Base-by-base conservation (phyloP, 202 grass and related monocot species). In the Musa balbisiana region DNA sequence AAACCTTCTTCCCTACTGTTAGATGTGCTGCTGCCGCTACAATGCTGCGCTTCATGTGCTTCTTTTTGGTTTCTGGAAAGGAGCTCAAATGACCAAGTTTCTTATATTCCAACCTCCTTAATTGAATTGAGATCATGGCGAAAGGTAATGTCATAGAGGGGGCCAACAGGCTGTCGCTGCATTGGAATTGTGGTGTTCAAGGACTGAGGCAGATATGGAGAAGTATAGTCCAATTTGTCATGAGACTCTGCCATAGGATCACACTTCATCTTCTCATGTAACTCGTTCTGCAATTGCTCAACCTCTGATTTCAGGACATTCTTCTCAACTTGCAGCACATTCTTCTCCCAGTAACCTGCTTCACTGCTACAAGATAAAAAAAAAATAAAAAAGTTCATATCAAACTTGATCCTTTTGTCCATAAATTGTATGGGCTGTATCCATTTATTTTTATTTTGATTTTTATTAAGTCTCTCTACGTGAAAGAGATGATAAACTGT, bases 321-420 rank as follows among this genome's bases (percentile, higher is more conserved):
- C 55, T 73, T 80, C 49, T 80, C 69, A 64, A 73, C 78, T 73
- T 70, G 69, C 19, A 80, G 69, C 55, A 73, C 78, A 51, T 73
- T 70, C 58, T 62, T 80, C 55, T 80, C 78, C 21, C 15, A 52
- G 6, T 72, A 24, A 80, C 68, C 78, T 80, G 58, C 11, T 76
- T 29, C 26, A 76, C 6, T n/a, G n/a, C n/a, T 51, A 17, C 74
- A 23, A 24, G 20, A 33, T 17, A 3, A 23, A 24, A 27, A 54
- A 15, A 10, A 20, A 26, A n/a, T n/a, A n/a, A 25, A 27, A 23
- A 1, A 54, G 49, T 24, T 8, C 11, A 23, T 54, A 27, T 27
- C 26, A 2, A 27, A 27, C 26, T 27, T 2, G 26, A 27, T 2
- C 26, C 2, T 24, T 27, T 27, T 73, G 26, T 15, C 12, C 52